Base-by-base conservation (phyloP, 306 rosid species). In the Ochetophila trinervis region DNA sequence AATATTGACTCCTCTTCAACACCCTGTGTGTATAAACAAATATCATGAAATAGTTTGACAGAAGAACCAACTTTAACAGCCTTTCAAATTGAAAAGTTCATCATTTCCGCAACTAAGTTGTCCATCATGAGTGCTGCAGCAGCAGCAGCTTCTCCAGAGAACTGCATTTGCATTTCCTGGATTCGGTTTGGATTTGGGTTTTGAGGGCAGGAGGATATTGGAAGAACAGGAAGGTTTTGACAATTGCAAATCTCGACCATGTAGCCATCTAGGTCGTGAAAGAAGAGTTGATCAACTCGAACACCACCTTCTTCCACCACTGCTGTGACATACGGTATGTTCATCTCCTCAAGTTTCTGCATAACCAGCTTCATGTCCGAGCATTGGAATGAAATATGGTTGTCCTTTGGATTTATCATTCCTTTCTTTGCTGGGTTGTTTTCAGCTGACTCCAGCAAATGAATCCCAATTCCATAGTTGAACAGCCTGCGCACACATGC, bases 211-310 rank as follows among this genome's bases (percentile, higher is more conserved):
- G 88, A 70, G 1, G 88, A 73, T 21, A 86, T 60, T 23, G 92
- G 95, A 74, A 88, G 84, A 55, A 83, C 76, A 21, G 95, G 95
- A 19, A 88, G 79, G 59, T 83, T 88, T 10, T 88, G 79, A 55
- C 95, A 85, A 24, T 88, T 88, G 78, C 95, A 88, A 22, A 88
- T 88, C 66, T 88, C 95, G 0, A 88, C 68, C 95, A 85, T 83
- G 67, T 83, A 85, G 0, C 95, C 87, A 66, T 88, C 91, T 8
- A 91, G 89, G 58, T 88, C 95, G 53, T 88, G 95, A 66, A 88
- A 88, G 76, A 88, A 88, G 0, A 88, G 81, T 70, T 88, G 95
- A 60, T 88, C 95, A 15, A 85, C 95, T 57, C 35, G 22, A 54
- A 85, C 40, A 2, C 89, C 95, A 40, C 91, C 87, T 6, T 88